These are phyloP conservation scores for Candida boleticola DNA, from an alignment of 805 yeast genomes.

Conservation along the genomic window DNA sequence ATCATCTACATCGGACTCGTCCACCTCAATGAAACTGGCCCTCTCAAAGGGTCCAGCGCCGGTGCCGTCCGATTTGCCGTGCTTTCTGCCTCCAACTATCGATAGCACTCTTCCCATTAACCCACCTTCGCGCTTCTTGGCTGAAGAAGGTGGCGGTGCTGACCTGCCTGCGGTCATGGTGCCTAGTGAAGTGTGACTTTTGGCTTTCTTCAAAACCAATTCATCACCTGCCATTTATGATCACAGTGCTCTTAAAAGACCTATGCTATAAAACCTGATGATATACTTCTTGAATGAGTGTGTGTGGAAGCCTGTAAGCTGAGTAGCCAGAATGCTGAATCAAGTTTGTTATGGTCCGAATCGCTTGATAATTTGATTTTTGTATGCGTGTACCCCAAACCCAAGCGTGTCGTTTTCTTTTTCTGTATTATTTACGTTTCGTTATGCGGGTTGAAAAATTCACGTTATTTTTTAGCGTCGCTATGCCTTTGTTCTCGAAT, in stretches of 20 bases:
- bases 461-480: no score
- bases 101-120: conserved; percentile 5
- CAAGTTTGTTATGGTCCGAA: no score
- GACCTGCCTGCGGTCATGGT: background rate
- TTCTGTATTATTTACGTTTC: background rate
- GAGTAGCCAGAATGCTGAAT: no score
- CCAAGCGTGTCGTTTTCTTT: background rate
- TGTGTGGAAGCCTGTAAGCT: no score
- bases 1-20: background rate
- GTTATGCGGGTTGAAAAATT: background rate
- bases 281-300: no score
- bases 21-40: conserved; percentile 1
- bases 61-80: background rate
- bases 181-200: background rate
- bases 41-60: conserved; percentile 1
- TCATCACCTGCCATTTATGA: conserved; percentile 1
- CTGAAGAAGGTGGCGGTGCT: background rate
- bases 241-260: no score
- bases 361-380: no score
- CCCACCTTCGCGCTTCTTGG: conserved; percentile 1
- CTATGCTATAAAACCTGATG: no score
- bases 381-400: background rate
- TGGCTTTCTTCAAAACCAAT: conserved; percentile 2
- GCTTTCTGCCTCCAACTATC: conserved; percentile 3
- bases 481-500: no score